phyloP scores from a whole-genome alignment of 768 basidiomycete species.

The Pholiota conissans region DNA sequence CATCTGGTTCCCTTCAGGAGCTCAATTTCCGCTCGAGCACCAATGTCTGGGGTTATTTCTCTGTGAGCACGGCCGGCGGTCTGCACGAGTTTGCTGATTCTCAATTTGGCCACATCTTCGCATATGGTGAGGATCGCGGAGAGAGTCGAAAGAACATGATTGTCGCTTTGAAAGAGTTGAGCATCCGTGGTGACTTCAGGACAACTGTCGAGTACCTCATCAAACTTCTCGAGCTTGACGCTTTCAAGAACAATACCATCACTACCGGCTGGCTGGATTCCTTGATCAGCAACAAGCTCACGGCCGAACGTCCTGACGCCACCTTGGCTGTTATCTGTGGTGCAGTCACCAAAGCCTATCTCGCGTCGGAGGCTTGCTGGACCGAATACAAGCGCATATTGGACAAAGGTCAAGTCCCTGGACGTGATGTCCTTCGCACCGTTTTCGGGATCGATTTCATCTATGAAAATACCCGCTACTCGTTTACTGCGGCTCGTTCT shows the following conservation, averaged over 20 bases:
- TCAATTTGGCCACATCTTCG: slow-evolving; percentile 99
- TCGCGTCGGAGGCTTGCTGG: slow-evolving; percentile 88
- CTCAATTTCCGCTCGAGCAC: slow-evolving; percentile 99
- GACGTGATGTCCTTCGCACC: slow-evolving; percentile 92
- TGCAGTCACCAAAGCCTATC: slow-evolving; percentile 91
- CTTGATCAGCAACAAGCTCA: slow-evolving; percentile 94
- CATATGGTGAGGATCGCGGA: slow-evolving; percentile 93
- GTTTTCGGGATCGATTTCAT: slow-evolving; percentile 98
- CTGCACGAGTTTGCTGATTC: slow-evolving; percentile 99
- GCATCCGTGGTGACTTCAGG: slow-evolving; percentile 98
- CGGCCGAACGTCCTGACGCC: slow-evolving; percentile 92
- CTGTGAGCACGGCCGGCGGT: slow-evolving; percentile 92
- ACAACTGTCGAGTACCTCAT: slow-evolving; percentile 99
- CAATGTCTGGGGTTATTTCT: slow-evolving; percentile 99
- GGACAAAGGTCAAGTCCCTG: slow-evolving; percentile 97
- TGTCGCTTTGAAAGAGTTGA: slow-evolving; percentile 95
- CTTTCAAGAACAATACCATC: slow-evolving; percentile 96
- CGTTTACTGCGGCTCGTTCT: slow-evolving; percentile 92
- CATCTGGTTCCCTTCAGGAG: slow-evolving; percentile 94
- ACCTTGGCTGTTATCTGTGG: slow-evolving; percentile 95
- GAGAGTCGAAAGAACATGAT: slow-evolving; percentile 99
- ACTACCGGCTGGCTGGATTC: slow-evolving; percentile 99
- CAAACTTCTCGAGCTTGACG: slow-evolving; percentile 93
- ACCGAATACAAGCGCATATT: slow-evolving; percentile 92
- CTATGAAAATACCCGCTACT: slow-evolving; percentile 93